Base-by-base conservation (phyloP, 371 early-diverging fungal genomes). In the Amoeboaphelidium protococcarum region DNA sequence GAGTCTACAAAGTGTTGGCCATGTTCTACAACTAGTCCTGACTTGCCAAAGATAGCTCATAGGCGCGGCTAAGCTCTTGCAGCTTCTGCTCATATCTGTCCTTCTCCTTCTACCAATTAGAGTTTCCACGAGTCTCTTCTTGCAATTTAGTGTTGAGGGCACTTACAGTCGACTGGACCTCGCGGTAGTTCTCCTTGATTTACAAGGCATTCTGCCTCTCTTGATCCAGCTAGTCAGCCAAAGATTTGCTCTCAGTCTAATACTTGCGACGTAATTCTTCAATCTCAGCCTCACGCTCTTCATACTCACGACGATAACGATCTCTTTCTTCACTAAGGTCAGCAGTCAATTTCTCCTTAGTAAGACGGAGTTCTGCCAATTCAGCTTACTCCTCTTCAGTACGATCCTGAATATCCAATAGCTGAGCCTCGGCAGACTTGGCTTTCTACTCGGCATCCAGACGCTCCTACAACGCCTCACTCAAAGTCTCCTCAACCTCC, bases 231-330 rank as follows among this genome's bases (percentile, higher is more conserved):
- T 83, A 85, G 2, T 63, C 54, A 42, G 73, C 63, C 26, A 82
- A 65, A 26, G 71, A 67, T 46, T 76, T 74, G 25, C 81, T 58
- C 63, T 84, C 80, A 45, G 66, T 70, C 50, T 79, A 78, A 58
- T 78, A 83, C 60, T 76, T 80, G 37, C 58, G 59, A 4, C 71
- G 64, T 49, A 68, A 56, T 42, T 56, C 59, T 24, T 75, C 82
- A 16, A 81, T 61, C 2, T 64, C 59, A 23, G 52, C 58, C 31
- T 74, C 78, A 24, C 70, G 69, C 43, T 80, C 82, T 41, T 74
- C 74, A 25, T 73, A 51, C 42, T 84, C 83, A 22, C 67, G 62
- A 45, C 68, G 63, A 48, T 77, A 68, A 44, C 75, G 62, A 43
- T 81, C 80, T 40, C 67, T 62, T 13, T 72, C 60, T 44, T 23